phyloP scores from a whole-genome alignment of 2,329 filamentous ascomycete species.

The Alternaria sp. region DNA sequence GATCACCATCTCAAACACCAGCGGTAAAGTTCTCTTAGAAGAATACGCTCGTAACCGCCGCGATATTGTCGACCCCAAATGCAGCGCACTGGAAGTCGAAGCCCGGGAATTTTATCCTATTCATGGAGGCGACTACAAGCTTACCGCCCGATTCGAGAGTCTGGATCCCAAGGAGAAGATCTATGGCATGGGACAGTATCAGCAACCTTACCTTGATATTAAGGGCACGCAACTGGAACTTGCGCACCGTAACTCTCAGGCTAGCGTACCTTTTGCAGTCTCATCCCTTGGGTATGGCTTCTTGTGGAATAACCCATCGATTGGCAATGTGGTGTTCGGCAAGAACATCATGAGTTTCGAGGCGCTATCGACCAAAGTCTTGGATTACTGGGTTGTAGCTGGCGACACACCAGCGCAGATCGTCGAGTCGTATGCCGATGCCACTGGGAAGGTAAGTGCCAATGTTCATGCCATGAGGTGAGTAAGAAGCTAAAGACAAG shows the following conservation, averaged over 20 bases:
- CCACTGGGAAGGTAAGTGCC: slow-evolving; percentile 62
- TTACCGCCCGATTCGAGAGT: slow-evolving; percentile 66
- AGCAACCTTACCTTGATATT: slow-evolving; percentile 67
- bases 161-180: slow-evolving; percentile 63
- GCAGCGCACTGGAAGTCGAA: slow-evolving; percentile 62
- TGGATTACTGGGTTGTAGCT: slow-evolving; percentile 71
- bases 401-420: slow-evolving; percentile 63
- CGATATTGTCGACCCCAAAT: slow-evolving; percentile 63
- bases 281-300: slow-evolving; percentile 68
- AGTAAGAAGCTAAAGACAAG: background rate
- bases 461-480: slow-evolving; percentile 42
- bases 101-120: slow-evolving; percentile 65
- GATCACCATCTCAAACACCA: slow-evolving; percentile 54
- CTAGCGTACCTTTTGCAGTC: slow-evolving; percentile 67
- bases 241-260: slow-evolving; percentile 71
- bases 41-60: slow-evolving; percentile 60
- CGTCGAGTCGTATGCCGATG: slow-evolving; percentile 61
- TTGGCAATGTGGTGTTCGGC: slow-evolving; percentile 67
- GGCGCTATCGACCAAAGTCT: slow-evolving; percentile 61
- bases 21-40: slow-evolving; percentile 56
- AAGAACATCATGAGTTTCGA: slow-evolving; percentile 68
- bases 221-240: slow-evolving; percentile 69
- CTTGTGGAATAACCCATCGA: slow-evolving; percentile 69
- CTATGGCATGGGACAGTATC: slow-evolving; percentile 74
- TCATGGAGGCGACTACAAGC: slow-evolving; percentile 60